These are phyloP conservation scores for Sordariomycetes sp. DNA, from an alignment of 2,329 filamentous ascomycete species.

Conservation along the genomic window DNA sequence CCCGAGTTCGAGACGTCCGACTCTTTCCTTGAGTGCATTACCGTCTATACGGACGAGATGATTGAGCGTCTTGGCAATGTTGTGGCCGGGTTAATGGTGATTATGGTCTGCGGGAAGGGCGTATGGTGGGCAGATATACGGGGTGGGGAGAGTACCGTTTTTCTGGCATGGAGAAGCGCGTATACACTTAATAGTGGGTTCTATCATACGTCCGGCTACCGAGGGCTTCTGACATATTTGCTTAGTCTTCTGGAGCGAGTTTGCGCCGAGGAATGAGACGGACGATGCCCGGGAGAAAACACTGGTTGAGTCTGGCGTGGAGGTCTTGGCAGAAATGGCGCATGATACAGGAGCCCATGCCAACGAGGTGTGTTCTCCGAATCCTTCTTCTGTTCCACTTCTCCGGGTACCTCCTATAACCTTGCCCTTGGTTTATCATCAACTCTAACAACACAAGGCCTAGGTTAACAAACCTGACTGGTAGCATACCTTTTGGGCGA, in stretches of 20 bases:
- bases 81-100: constrained; percentile 16
- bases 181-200: constrained; percentile 26
- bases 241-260: background rate
- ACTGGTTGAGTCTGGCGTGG: constrained; percentile 13
- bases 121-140: constrained; percentile 26
- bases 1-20: constrained; percentile 11
- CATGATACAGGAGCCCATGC: constrained; percentile 28
- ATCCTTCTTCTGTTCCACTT: background rate
- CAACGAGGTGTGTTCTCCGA: constrained; percentile 23
- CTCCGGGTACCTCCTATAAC: no score
- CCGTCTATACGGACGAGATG: constrained; percentile 20
- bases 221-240: background rate
- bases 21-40: constrained; percentile 23
- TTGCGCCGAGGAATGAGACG: constrained; percentile 6
- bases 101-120: constrained; percentile 29
- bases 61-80: constrained; percentile 19
- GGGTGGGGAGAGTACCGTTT: constrained; percentile 30
- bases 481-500: constrained; percentile 28
- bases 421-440: background rate
- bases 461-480: constrained; percentile 32
- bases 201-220: background rate
- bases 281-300: constrained; percentile 10
- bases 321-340: constrained; percentile 23
- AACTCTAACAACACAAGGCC: constrained; percentile 17
- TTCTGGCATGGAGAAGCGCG: constrained; percentile 35